These are phyloP conservation scores for Brettanomyces sp. DNA, from an alignment of 805 yeast genomes.

Conservation along the genomic window DNA sequence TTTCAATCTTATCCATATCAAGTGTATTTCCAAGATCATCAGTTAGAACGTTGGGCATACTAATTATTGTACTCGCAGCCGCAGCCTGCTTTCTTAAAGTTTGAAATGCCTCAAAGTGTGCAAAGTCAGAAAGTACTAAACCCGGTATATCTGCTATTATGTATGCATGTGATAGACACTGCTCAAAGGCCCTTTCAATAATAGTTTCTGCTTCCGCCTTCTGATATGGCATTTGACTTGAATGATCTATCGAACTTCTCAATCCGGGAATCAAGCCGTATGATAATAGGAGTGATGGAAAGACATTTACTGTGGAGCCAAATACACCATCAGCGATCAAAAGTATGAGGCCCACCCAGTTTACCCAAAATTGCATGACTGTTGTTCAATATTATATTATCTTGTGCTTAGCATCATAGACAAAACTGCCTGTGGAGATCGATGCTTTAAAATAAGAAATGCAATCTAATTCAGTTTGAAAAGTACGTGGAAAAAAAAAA, in stretches of 20 bases:
- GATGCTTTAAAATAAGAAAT: no score
- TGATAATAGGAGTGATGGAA: conserved; percentile 22
- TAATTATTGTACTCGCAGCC: conserved; percentile 51
- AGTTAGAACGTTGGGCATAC: conserved; percentile 41
- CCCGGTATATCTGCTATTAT: conserved; percentile 49
- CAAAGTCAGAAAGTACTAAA: conserved; percentile 36
- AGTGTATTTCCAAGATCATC: conserved; percentile 20
- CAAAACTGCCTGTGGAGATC: no score
- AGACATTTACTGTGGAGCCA: neutral
- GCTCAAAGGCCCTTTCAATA: conserved; percentile 16
- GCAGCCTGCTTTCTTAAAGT: conserved; percentile 41
- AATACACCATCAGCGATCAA: no score
- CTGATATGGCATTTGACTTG: conserved; percentile 22
- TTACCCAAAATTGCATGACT: no score
- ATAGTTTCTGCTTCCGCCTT: conserved; percentile 14
- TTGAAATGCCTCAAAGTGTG: conserved; percentile 32
- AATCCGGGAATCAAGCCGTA: conserved; percentile 21
- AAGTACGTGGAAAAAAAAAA: no score
- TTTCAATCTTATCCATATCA: conserved; percentile 35
- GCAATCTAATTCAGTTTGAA: no score
- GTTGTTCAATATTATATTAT: no score
- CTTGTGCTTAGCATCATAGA: no score
- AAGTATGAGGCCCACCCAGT: no score
- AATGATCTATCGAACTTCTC: conserved; percentile 19
- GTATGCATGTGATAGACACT: conserved; percentile 49